Base-by-base conservation (phyloP, 805 yeast genomes). In the Myxozyma kluyveri region DNA sequence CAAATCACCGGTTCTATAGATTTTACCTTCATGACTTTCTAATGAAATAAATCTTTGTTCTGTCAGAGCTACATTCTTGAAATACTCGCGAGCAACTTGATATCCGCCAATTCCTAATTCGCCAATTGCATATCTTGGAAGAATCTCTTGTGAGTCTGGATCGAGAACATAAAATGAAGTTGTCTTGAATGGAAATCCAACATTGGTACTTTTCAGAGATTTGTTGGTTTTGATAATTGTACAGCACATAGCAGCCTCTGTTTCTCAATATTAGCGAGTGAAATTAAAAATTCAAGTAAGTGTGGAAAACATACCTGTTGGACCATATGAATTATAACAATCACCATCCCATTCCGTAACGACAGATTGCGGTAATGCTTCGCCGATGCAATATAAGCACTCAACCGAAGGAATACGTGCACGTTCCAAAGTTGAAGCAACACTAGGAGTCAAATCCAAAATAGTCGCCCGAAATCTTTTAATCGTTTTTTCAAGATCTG, bases 71-170 rank as follows among this genome's bases (percentile, higher is more conserved):
- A 21, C n/a, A 7, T 49, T 48, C 12, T 47, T 36, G 39, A 32
- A 51, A 35, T 57, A 57, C 22, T 27, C 60, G 9, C 60, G 38
- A 6, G 68, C 65, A 1, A 65, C 56, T 43, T 65, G 68, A 22
- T 46, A 50, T 6, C 68, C 68, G 4, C 62, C 57, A 18, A 65
- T 62, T 9, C 56, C 63, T 3, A 65, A 51, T 38, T 65, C 65
- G 3, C 68, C 68, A 9, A 56, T 49, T 9, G 56, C 36, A 7
- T 52, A 55, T 4, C 45, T 9, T 1, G 68, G 67, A 10, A 63
- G 41, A 5, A 50, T 31, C 12, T 6, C 21, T 3, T n/a, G 5
- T 22, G 39, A n/a, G 3, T 40, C 51, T 12, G 48, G 42, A 17
- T 37, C 44, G 40, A 57, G 21, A 22, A 61, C 45, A 26, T 45